Evolutionary conservation across 1,139 yeast genomes (phyloP).

Genomic region (Yamadazyma spencermartinsiae): DNA sequence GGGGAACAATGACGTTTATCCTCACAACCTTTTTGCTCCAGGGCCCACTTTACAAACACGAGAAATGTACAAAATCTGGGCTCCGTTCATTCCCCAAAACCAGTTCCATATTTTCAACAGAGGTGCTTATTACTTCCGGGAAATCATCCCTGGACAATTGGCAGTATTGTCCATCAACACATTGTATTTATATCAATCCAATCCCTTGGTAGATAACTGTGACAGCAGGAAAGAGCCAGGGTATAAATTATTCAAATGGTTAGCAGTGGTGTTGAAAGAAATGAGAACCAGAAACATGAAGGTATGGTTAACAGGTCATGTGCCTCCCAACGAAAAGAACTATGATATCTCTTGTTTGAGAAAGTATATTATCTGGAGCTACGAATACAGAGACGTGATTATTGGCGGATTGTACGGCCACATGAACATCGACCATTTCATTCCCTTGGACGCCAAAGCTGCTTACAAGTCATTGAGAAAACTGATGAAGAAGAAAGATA

Average conservation of each 20-base stretch:
- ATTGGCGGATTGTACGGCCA: constrained; percentile 85
- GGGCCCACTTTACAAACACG: constrained; percentile 87
- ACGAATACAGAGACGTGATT: constrained; percentile 79
- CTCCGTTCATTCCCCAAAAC: constrained; percentile 69
- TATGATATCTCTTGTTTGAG: constrained; percentile 70
- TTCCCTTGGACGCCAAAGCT: constrained; percentile 69
- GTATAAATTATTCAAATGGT: constrained; percentile 72
- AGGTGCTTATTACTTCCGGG: constrained; percentile 73
- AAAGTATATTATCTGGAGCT: constrained; percentile 73
- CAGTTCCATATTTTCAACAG: constrained; percentile 74
- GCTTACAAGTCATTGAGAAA: constrained; percentile 57
- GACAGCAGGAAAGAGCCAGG: constrained; percentile 75
- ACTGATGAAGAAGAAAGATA: constrained; percentile 15
- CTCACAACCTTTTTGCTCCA: constrained; percentile 78
- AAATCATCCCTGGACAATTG: constrained; percentile 73
- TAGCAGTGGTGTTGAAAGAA: constrained; percentile 72
- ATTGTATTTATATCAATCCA: constrained; percentile 68
- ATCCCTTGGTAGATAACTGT: constrained; percentile 83
- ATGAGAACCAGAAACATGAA: constrained; percentile 74
- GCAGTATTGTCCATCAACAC: constrained; percentile 82
- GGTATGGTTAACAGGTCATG: constrained; percentile 87
- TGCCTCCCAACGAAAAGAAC: constrained; percentile 81
- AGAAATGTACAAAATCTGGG: constrained; percentile 74
- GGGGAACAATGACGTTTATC: constrained; percentile 88
- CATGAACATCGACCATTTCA: constrained; percentile 85